phyloP scores from a whole-genome alignment of 1,284 basidiomycete genomes.

The Butyriboletus appendiculatus region DNA sequence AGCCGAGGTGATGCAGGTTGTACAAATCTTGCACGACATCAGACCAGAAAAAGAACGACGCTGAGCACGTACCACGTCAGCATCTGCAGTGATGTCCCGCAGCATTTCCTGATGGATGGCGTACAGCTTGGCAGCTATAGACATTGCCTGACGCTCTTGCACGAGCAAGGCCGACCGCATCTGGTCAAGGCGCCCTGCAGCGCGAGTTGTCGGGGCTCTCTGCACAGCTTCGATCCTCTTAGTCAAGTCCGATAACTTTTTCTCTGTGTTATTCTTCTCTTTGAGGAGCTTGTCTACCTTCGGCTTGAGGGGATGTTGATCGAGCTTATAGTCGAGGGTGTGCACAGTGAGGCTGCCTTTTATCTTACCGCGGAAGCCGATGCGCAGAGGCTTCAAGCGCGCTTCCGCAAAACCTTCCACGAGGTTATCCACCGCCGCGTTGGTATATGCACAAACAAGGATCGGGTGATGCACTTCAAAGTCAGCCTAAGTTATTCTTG shows the following conservation, averaged over 20 bases:
- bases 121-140: conserved; percentile 45
- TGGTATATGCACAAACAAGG: conserved; percentile 91
- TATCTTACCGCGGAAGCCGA: conserved; percentile 69
- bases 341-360: conserved; percentile 55
- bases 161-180: conserved; percentile 43
- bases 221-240: conserved; percentile 29
- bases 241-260: conserved; percentile 30
- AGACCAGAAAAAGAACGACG: conserved; percentile 4
- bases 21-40: conserved; percentile 62
- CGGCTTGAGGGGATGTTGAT: conserved; percentile 57
- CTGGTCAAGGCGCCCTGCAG: conserved; percentile 34
- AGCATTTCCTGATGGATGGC: conserved; percentile 56
- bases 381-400: conserved; percentile 75
- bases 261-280: conserved; percentile 34
- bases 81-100: conserved; percentile 57
- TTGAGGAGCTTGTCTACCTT: conserved; percentile 43
- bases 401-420: conserved; percentile 68
- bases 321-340: conserved; percentile 70
- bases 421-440: conserved; percentile 93
- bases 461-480: conserved; percentile 86
- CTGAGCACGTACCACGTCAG: conserved; percentile 68
- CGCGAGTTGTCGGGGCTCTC: conserved; percentile 18
- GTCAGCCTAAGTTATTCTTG: conserved; percentile 46
- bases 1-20: conserved; percentile 79
- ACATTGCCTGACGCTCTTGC: conserved; percentile 38